Percentiles rank a stretch among this genome's conserved stretches.
Conservation (phyloP, 75 land plant genomes). For the Cunninghamia lanceolata region DNA sequence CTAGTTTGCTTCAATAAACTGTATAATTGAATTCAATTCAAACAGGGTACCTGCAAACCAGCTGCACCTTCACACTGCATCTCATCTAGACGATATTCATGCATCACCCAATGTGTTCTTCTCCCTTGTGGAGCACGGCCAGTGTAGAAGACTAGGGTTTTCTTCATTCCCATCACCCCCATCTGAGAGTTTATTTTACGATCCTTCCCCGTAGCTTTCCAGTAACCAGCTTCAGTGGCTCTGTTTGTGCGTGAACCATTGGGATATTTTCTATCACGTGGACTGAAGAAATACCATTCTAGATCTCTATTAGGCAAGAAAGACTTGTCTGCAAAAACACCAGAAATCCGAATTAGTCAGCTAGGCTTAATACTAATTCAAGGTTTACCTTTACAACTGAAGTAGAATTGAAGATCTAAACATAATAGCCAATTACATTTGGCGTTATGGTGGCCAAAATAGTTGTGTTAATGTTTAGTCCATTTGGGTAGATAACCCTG, state of each 20-base stretch:
- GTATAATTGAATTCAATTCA: background rate
- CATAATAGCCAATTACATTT: background rate
- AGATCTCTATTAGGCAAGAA: conserved; percentile 21
- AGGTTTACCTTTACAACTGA: background rate
- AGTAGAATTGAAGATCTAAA: background rate
- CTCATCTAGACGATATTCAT: conserved; percentile 14
- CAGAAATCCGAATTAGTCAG: background rate
- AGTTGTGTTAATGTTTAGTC: background rate
- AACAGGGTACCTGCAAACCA: conserved; percentile 4
- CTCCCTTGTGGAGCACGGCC: conserved; percentile 35
- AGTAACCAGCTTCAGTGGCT: conserved; percentile 37
- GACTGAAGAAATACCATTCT: conserved; percentile 41
- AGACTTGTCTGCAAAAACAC: conserved; percentile 20
- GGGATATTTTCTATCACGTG: conserved; percentile 35
- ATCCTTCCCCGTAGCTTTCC: conserved; percentile 44
- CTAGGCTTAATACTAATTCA: background rate
- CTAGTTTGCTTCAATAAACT: background rate
- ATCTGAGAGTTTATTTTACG: conserved; percentile 12
- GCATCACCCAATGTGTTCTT: conserved; percentile 23
- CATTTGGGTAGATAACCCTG: background rate
- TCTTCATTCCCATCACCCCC: conserved; percentile 21
- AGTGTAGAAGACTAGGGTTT: conserved; percentile 35
- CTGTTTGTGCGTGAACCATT: conserved; percentile 35
- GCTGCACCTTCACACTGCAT: conserved; percentile 4
- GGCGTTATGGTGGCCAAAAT: too few species aligned